phyloP scores from a whole-genome alignment of 495 filamentous ascomycete species.

The Lepraria neglecta region DNA sequence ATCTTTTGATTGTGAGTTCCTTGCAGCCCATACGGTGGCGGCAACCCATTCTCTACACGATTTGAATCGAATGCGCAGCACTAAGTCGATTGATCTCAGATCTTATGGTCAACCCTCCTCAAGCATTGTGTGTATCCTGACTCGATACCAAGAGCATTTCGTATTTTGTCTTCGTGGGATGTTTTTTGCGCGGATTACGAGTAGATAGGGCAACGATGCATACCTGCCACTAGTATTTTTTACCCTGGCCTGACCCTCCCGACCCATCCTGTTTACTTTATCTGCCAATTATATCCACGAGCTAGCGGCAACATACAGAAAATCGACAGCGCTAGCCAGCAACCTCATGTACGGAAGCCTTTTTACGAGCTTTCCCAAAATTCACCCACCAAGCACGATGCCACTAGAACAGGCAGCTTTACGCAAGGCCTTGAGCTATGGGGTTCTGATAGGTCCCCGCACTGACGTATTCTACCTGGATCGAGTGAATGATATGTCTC shows the following conservation, averaged over 20 bases:
- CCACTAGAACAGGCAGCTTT: conserved; percentile 7
- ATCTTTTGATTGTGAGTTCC: too few relatives aligned
- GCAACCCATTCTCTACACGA: too few relatives aligned
- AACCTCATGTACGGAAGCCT: not conserved
- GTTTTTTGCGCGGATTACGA: not conserved
- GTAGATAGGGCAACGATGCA: not conserved
- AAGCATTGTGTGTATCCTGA: too few relatives aligned
- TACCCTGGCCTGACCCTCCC: not conserved
- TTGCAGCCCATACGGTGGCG: too few relatives aligned
- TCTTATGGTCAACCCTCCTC: too few relatives aligned
- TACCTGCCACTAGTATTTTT: not conserved
- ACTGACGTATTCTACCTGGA: conserved; percentile 5
- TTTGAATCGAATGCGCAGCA: too few relatives aligned
- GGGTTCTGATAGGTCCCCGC: not conserved
- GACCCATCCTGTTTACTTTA: not conserved
- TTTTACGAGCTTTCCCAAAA: conserved; percentile 8
- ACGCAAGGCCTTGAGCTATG: conserved; percentile 2
- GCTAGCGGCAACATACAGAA: not conserved
- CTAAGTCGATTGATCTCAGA: too few relatives aligned
- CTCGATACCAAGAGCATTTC: too few relatives aligned
- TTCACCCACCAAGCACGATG: conserved; percentile 3
- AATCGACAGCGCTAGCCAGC: not conserved
- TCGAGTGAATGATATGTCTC: not conserved
- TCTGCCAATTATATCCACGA: not conserved
- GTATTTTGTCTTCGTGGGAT: not conserved